Conservation (phyloP, 2,329 filamentous ascomycete genomes). For the Periconia macrospinosa region DNA sequence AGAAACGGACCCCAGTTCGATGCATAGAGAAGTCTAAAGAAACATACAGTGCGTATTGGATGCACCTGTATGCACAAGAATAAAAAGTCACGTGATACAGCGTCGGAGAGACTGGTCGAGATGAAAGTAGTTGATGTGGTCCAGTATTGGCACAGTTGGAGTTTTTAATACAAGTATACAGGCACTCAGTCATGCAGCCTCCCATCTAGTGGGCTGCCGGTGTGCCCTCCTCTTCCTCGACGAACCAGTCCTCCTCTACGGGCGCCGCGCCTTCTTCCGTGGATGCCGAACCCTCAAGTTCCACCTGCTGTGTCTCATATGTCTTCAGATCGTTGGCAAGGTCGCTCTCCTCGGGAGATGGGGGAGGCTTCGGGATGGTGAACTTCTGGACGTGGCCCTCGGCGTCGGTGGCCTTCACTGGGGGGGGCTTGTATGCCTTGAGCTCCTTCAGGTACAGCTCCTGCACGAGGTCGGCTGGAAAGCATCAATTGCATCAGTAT, state of each 20-base stretch:
- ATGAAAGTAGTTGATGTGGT: slow-evolving; percentile 23
- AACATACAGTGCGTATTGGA: neutral
- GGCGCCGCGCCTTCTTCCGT: slow-evolving; percentile 61
- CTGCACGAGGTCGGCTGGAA: slow-evolving; percentile 89
- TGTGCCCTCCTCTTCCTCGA: slow-evolving; percentile 67
- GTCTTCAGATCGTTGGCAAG: slow-evolving; percentile 88
- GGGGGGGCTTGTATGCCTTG: slow-evolving; percentile 87
- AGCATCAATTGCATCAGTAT: slow-evolving; percentile 37
- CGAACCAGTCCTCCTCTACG: slow-evolving; percentile 76
- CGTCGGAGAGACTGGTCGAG: neutral
- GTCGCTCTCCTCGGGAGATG: slow-evolving; percentile 90
- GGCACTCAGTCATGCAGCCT: slow-evolving; percentile 5
- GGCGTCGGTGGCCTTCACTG: slow-evolving; percentile 82
- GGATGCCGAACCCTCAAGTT: slow-evolving; percentile 84
- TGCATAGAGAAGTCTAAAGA: neutral
- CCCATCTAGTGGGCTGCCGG: slow-evolving; percentile 41
- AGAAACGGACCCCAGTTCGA: too few species aligned
- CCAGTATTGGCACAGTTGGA: slow-evolving; percentile 38
- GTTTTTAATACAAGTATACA: slow-evolving; percentile 37
- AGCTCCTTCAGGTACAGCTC: slow-evolving; percentile 97
- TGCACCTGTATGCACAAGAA: neutral
- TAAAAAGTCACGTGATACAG: neutral
- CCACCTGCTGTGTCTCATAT: slow-evolving; percentile 92
- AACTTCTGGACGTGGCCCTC: slow-evolving; percentile 93
- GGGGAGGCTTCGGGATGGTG: slow-evolving; percentile 74